Evolutionary conservation across 2,329 filamentous ascomycete genomes (phyloP), one percentile per base, ranked within the genome.

Genomic region (Epichloe amarillans): DNA sequence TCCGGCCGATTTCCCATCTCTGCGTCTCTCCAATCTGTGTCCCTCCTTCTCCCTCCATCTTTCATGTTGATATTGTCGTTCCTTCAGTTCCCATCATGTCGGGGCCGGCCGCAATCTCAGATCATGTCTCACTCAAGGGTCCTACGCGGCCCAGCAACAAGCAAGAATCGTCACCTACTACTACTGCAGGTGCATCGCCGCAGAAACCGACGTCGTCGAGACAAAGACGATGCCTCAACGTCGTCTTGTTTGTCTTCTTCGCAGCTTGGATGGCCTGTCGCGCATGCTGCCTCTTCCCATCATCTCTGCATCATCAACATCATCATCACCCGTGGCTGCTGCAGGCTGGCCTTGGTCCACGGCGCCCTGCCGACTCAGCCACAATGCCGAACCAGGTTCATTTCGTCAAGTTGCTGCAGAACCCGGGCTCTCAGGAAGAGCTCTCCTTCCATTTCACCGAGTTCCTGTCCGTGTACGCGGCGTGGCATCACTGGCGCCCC

Each of bases 401-500:
- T 36, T 47, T 41, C 23, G 49, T 51, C 36, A 47, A 47, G 17
- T 8, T 51, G 11, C 11, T 51, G 11, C 23, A 42, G n/a, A 40
- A 42, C 44, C 35, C 36, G 3, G 47, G 39, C 12, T 43, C 39
- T 2, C 21, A 5, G 14, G 23, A 17, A 17, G 45, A 47, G 14
- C 23, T 51, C 11, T 21, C 43, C 7, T 40, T 51, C 11, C n/a
- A 23, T 17, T 51, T 51, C 44, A 51, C 37, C 43, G 49, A 51
- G 12, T 51, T 47, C 23, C 38, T 51, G 11, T 44, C 43, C 43
- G 37, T 47, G 8, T 51, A 51, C 26, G 36, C 49, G 37, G 44
- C 49, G 36, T 51, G 43, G 49, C 26, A 40, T 14, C 21, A 30
- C 37, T 51, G 49, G 49, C 49, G 49, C 37, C 49, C 49, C 15